Evolutionary conservation across 345 rosid genomes (phyloP).

Genomic region (Microcos paniculata): DNA sequence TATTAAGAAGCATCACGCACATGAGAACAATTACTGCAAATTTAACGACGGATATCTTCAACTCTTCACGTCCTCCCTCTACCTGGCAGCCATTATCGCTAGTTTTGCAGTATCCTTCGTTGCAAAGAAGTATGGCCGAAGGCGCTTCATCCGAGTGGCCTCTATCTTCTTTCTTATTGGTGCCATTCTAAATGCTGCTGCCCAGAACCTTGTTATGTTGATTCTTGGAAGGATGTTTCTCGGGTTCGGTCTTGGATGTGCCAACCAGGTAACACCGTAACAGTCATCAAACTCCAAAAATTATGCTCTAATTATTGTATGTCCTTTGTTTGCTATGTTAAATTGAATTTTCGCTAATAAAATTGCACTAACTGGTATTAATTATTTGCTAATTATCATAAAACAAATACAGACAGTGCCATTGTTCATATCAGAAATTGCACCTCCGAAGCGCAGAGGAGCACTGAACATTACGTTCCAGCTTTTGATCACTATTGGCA

Average conservation of each 20-base stretch:
- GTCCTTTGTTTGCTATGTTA: too few species aligned
- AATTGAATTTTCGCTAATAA: too few species aligned
- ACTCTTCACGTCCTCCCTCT: constrained; percentile 71
- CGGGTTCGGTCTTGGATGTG: constrained; percentile 65
- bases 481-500: constrained; percentile 65
- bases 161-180: constrained; percentile 56
- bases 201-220: constrained; percentile 46
- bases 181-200: constrained; percentile 42
- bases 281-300: too few species aligned
- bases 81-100: constrained; percentile 61
- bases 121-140: constrained; percentile 44
- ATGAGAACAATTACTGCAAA: constrained; percentile 69
- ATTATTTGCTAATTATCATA: background rate
- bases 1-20: constrained; percentile 47
- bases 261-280: constrained; percentile 77
- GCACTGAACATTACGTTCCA: constrained; percentile 59
- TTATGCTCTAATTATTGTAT: too few species aligned
- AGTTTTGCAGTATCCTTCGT: constrained; percentile 43
- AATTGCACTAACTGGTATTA: background rate
- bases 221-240: constrained; percentile 54
- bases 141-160: constrained; percentile 43
- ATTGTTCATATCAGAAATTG: constrained; percentile 75
- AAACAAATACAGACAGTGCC: constrained; percentile 57
- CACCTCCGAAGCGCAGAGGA: constrained; percentile 77
- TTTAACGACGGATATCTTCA: constrained; percentile 49